phyloP scores from a whole-genome alignment of 495 filamentous ascomycete species.

The Neurospora sp. region DNA sequence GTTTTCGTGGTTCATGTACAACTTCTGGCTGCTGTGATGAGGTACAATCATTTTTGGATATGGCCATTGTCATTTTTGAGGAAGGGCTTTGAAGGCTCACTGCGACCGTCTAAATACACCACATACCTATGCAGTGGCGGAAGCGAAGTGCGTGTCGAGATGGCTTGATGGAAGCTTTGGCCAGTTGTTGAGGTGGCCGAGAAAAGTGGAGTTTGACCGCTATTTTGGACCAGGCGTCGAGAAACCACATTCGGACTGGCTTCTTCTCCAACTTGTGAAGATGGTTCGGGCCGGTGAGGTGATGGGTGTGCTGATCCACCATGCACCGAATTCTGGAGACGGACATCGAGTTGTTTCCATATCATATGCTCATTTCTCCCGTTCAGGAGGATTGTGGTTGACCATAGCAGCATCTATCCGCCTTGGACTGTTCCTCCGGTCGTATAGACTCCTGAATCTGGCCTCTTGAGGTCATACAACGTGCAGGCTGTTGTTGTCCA shows the following conservation, averaged over 20 bases:
- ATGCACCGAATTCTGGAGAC: not conserved
- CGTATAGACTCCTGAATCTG: not conserved
- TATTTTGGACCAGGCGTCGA: not conserved
- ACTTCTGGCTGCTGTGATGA: not conserved
- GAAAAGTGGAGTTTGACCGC: not conserved
- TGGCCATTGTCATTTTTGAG: not conserved
- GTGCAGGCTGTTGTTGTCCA: not conserved
- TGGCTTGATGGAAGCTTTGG: not conserved
- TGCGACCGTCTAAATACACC: not conserved
- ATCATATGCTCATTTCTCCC: not conserved
- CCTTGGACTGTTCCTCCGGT: not conserved
- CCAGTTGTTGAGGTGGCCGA: not conserved
- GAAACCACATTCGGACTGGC: not conserved
- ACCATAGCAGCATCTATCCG: not conserved
- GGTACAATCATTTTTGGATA: not conserved
- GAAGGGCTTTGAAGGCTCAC: not conserved
- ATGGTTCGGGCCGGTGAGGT: not conserved
- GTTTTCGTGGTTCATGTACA: not conserved
- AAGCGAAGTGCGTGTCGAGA: not conserved
- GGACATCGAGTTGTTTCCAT: not conserved
- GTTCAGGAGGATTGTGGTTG: not conserved
- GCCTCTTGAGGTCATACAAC: not conserved
- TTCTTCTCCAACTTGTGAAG: not conserved
- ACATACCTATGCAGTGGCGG: not conserved
- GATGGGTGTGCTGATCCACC: not conserved